Base-by-base conservation (phyloP, 2,329 filamentous ascomycete species). In the Cladosporium sp. region DNA sequence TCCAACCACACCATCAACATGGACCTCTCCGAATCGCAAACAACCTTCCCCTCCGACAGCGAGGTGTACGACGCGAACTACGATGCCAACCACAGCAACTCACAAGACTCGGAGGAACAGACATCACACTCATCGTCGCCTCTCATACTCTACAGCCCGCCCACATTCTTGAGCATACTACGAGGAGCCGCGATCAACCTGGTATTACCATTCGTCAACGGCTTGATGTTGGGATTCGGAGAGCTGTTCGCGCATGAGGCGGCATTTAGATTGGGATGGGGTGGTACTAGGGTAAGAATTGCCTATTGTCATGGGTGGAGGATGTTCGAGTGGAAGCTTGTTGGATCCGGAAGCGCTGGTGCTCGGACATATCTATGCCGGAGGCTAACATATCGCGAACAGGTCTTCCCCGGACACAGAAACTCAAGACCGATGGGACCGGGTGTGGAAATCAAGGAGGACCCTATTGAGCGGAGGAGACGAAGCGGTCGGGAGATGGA, bases 191-290 rank as follows among this genome's bases (percentile, higher is more conserved):
- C 93, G 6, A 99, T 99, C 80, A 99, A 99, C 78, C 83, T 99
- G n/a, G 74, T 99, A 1, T 81, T 99, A 23, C 95, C 95, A 0
- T 99, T 99, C 74, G 88, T 99, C 75, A 99, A 99, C 80, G 95
- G 95, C 56, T 86, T 99, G 83, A 99, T 99, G 95, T 81, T 99
- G 74, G 95, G 95, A 2, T 97, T 99, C 75, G 95, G 95, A 71
- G 95, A 99, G 81, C 81, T 99, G 61, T 94, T 99, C 78, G 95
- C 95, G 64, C 95, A 99, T 76, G 95, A 99, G 81, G 90, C 92
- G 60, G 95, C 95, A 1, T 99, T 94, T 76, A 84, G 94, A 74
- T 82, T 98, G 72, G 95, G 95, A 67, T 99, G 95, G 95, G 89
- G 91, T 69, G 90, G 90, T 64, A 98, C 95, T 67, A 96, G 95